These are phyloP conservation scores for Camellia oleifera DNA, from an alignment of 179 eudicot species.

Conservation along the genomic window DNA sequence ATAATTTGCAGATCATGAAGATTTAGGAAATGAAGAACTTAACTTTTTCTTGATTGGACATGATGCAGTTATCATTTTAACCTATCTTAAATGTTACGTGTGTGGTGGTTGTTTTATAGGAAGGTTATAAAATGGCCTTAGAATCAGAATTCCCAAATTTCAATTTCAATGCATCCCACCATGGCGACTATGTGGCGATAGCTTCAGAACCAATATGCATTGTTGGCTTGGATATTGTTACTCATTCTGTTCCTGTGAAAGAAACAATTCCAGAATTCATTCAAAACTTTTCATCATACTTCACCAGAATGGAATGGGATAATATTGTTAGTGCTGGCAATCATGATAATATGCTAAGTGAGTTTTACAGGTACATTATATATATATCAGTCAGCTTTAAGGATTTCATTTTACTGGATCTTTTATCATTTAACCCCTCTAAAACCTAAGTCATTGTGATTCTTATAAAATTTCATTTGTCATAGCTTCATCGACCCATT, in stretches of 20 bases:
- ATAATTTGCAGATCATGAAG: background rate
- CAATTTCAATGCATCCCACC: constrained; percentile 82
- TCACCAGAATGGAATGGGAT: constrained; percentile 65
- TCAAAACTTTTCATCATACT: constrained; percentile 52
- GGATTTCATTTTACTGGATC: background rate
- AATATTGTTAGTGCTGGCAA: constrained; percentile 48
- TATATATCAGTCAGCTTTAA: background rate
- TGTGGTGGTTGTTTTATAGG: constrained; percentile 32
- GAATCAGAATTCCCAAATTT: constrained; percentile 60
- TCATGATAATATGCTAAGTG: constrained; percentile 37
- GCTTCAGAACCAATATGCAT: constrained; percentile 88
- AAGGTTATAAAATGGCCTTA: constrained; percentile 23
- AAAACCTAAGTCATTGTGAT: background rate
- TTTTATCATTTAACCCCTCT: background rate
- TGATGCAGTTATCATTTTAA: background rate
- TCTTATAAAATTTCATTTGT: background rate
- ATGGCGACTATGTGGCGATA: constrained; percentile 85
- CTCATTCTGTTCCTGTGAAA: constrained; percentile 36
- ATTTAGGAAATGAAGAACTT: background rate
- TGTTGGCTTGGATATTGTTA: constrained; percentile 78
- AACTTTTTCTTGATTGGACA: background rate
- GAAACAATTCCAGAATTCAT: constrained; percentile 46
- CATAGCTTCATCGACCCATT: background rate
- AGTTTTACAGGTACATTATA: constrained; percentile 51
- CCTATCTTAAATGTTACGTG: background rate